Base-by-base conservation (phyloP, 1,139 yeast genomes). In the Magnusiomyces paraingens region DNA sequence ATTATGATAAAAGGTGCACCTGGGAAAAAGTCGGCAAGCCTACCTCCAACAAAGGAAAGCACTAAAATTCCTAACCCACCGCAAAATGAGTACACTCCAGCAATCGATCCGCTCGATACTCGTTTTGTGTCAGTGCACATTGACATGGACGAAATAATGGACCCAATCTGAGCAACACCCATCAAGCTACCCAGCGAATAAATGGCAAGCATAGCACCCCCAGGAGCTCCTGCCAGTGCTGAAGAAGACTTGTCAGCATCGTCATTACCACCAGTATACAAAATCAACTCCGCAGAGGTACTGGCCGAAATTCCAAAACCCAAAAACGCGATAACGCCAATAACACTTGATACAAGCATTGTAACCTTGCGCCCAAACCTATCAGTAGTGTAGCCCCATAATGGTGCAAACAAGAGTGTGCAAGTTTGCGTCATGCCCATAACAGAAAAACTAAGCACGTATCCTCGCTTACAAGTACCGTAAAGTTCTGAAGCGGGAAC, bases 21-120 rank as follows among this genome's bases (percentile, higher is more conserved):
- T 18, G 76, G 70, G 80, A 83, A 80, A 42, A 59, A 55, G 62
- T 83, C 89, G 42, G 86, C 79, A 61, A 81, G 71, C 42, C 69
- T 63, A 1, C 90, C 90, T 3, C 91, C 91, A 14, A 82, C 50
- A 60, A 79, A 78, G 43, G 83, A 77, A 22, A 84, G 70, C 1
- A 82, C 54, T 55, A 85, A 68, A 26, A 84, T 83, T 1, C 93
- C 93, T n/a, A 82, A 53, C 1, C 88, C 89, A 8, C 90, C 90
- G 61, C 78, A 72, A 53, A 85, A 75, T 17, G 84, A 78, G 64
- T 82, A 83, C 6, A 83, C 79, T 1, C 93, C 93, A 55, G 85
- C 78, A 45, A 85, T 76, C 4, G 87, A 77, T 4, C 93, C 93
- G 53, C 81, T 78, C 54, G 72, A 64, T 62, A 64, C 69, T 29